Percentiles rank a stretch among this genome's conserved stretches.
Evolutionary conservation across 2,329 filamentous ascomycete genomes (phyloP).

Genomic region (Aspergillus sp.): DNA sequence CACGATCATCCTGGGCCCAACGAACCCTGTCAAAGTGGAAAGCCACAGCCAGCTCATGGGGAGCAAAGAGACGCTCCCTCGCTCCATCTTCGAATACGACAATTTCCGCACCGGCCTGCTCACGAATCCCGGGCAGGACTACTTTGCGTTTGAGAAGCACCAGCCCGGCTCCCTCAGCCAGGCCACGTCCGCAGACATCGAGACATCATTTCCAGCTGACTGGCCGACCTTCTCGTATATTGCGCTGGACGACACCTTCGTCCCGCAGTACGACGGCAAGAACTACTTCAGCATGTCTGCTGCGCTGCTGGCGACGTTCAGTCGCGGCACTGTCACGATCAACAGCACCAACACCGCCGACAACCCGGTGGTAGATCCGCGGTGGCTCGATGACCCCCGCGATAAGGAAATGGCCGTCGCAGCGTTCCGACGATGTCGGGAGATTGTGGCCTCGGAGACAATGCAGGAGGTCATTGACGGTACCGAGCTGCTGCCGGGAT

Average conservation of each 20-base stretch:
- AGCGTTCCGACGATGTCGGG: conserved; percentile 44
- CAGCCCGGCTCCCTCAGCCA: conserved; percentile 18
- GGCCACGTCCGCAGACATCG: conserved; percentile 20
- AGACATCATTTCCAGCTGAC: conserved; percentile 31
- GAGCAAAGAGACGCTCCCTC: conserved; percentile 10
- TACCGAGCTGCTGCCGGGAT: conserved; percentile 40
- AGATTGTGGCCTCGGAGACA: conserved; percentile 31
- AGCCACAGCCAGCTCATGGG: conserved; percentile 18
- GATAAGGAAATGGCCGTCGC: conserved; percentile 49
- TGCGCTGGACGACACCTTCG: neutral
- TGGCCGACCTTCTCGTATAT: conserved; percentile 29
- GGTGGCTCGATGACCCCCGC: conserved; percentile 12
- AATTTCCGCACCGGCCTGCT: conserved; percentile 24
- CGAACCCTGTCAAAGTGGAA: conserved; percentile 27
- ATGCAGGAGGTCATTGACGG: conserved; percentile 33
- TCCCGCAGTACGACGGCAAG: neutral
- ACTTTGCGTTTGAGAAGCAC: conserved; percentile 35
- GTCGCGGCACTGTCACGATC: neutral
- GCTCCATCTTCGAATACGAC: conserved; percentile 18
- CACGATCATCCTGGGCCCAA: conserved; percentile 31
- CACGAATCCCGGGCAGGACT: conserved; percentile 29
- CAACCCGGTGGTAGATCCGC: neutral
- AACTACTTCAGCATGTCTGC: neutral
- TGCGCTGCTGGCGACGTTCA: neutral
- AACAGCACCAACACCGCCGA: neutral